Base-by-base conservation (phyloP, 805 yeast genomes). In the Grigorovia humatica region DNA sequence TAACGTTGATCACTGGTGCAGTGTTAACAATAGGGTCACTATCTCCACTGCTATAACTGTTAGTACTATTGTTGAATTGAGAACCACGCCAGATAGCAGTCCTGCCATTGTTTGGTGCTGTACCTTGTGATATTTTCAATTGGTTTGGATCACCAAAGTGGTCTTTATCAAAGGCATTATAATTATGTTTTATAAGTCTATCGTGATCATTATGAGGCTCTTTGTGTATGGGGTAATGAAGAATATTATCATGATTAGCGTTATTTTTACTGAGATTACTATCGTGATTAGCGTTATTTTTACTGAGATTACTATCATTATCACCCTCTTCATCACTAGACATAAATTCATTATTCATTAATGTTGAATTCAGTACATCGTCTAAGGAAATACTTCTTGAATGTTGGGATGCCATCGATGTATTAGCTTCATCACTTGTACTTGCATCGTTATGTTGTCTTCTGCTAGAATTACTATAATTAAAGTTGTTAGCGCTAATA, bases 311-410 rank as follows among this genome's bases (percentile, higher is more conserved):
- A 30, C 35, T 46, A 35, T 35, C 38, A 13, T n/a, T 35, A 30
- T 38, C 42, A 32, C 43, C 29, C 7, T 50, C 48, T 29, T 54
- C 52, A 45, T 53, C 52, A 15, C 53, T 53, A 6, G 41, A 17
- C 15, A 45, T 51, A 27, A 52, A 48, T 20, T 58, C 61, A 43
- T 52, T 51, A 42, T 58, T 50, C 15, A 57, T 56, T 35, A 61
- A 50, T 2, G 65, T 61, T 13, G 56, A 56, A 48, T 60, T 58
- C 29, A 61, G 42, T 51, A 61, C 56, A 32, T 59, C 62, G 46
- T 61, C 65, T 44, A 60, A 55, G 0, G 61, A 57, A 8, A 54
- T 42, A 42, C 53, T 55, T 47, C 59, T 57, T 7, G 54, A 17
- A 27, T 57, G 61, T 32, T 38, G 40, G 2, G 46, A 43, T 23